phyloP scores from a whole-genome alignment of 805 yeast species.

The Wickerhamiella dianesei region DNA sequence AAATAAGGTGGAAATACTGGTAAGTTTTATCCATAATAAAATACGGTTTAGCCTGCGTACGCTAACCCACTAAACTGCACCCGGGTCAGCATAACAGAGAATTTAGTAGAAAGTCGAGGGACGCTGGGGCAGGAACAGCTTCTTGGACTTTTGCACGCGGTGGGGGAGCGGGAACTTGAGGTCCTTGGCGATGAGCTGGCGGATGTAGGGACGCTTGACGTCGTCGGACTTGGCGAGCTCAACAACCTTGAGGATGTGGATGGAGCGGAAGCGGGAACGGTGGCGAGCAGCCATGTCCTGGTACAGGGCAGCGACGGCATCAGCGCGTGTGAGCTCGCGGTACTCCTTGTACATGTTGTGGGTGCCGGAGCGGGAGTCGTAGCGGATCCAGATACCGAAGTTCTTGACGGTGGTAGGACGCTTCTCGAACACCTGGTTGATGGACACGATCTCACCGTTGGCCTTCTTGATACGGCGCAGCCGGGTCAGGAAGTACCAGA shows the following conservation, averaged over 20 bases:
- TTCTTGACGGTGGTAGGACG: conserved; percentile 99
- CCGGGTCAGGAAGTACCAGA: conserved; percentile 99
- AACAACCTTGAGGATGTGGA: conserved; percentile 98
- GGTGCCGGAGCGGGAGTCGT: conserved; percentile 99
- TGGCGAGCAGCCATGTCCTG: conserved; percentile 99
- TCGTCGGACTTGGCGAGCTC: conserved; percentile 96
- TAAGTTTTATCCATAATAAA: background rate
- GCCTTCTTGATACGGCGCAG: conserved; percentile 99
- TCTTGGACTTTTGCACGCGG: conserved; percentile 88
- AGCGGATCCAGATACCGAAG: conserved; percentile 99
- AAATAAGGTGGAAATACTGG: background rate
- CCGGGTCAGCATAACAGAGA: conserved; percentile 3
- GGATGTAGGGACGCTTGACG: conserved; percentile 98
- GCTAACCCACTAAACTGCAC: background rate
- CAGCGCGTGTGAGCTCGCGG: conserved; percentile 98
- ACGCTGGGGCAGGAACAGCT: conserved; percentile 80
- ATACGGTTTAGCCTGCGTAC: background rate
- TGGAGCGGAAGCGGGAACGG: conserved; percentile 99
- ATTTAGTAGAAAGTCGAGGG: conserved; percentile 94
- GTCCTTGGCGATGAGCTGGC: conserved; percentile 88
- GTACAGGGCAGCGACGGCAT: conserved; percentile 97
- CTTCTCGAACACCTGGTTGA: conserved; percentile 82
- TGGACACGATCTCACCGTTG: conserved; percentile 96
- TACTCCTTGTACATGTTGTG: conserved; percentile 99
- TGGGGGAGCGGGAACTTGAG: conserved; percentile 99